These are phyloP conservation scores for Penicillium janthinellum DNA, from an alignment of 2,329 filamentous ascomycete genomes.

Conservation along the genomic window DNA sequence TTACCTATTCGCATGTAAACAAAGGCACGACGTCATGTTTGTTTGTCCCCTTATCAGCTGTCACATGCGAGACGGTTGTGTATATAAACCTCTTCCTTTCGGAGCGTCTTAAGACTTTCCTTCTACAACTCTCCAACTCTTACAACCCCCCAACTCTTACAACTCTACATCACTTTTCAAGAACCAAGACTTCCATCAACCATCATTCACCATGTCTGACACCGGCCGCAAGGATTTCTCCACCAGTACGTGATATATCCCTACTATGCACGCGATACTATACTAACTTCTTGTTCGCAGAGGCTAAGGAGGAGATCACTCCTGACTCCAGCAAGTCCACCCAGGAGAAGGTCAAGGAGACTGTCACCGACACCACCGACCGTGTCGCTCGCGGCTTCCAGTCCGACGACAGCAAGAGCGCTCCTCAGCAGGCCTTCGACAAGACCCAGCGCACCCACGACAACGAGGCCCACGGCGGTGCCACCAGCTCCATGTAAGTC, in stretches of 20 bases:
- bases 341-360: constrained; percentile 60
- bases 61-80: constrained; percentile 18
- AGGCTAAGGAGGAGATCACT: constrained; percentile 59
- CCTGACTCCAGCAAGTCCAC: constrained; percentile 65
- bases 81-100: constrained; percentile 26
- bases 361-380: constrained; percentile 58
- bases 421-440: constrained; percentile 54
- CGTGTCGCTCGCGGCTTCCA: constrained; percentile 55
- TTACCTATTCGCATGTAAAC: neutral
- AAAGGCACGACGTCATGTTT: constrained; percentile 5
- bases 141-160: neutral
- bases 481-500: constrained; percentile 44
- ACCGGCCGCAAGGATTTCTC: constrained; percentile 62
- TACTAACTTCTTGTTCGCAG: constrained; percentile 36
- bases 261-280: constrained; percentile 10
- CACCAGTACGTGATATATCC: constrained; percentile 44
- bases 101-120: neutral
- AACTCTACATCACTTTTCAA: constrained; percentile 8
- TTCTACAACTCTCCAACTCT: constrained; percentile 1
- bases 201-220: constrained; percentile 59
- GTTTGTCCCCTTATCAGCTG: constrained; percentile 23
- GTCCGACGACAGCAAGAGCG: constrained; percentile 59
- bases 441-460: constrained; percentile 52
- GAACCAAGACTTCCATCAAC: constrained; percentile 20
- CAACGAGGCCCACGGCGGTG: constrained; percentile 42